phyloP scores from a whole-genome alignment of 129 eudicot species.

The Glebionis coronaria region DNA sequence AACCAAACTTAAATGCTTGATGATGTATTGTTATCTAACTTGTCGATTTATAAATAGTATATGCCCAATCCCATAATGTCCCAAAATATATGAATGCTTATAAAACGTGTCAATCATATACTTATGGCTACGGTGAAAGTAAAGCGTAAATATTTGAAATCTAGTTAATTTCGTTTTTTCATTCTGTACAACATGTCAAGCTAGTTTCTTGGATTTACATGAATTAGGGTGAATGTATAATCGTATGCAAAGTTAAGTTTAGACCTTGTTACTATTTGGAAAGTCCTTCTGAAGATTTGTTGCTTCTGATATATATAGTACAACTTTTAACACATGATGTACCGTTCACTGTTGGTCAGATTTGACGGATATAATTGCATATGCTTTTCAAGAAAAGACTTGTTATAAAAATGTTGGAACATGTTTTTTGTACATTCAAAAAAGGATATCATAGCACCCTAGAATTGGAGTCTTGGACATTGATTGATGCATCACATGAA shows the following conservation, averaged over 20 bases:
- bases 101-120: too few relatives aligned
- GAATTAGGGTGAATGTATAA: background rate
- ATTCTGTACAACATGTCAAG: background rate
- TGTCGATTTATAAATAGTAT: too few relatives aligned
- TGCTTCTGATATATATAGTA: conserved; percentile 8
- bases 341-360: conserved; percentile 17
- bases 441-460: conserved; percentile 24
- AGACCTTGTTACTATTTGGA: background rate
- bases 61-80: too few relatives aligned
- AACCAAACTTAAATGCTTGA: too few relatives aligned
- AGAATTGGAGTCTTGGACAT: conserved; percentile 24
- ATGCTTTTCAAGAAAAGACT: conserved; percentile 24
- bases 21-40: too few relatives aligned
- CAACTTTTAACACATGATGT: background rate
- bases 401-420: conserved; percentile 31
- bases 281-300: conserved; percentile 7
- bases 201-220: background rate
- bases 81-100: too few relatives aligned
- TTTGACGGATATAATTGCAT: conserved; percentile 15
- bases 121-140: too few relatives aligned
- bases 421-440: conserved; percentile 31
- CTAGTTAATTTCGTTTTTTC: too few relatives aligned
- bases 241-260: conserved; percentile 3
- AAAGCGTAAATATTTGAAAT: too few relatives aligned
- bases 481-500: conserved; percentile 28